Evolutionary conservation across 75 land plant species (phyloP).

Genomic region (Pinus albicaulis): DNA sequence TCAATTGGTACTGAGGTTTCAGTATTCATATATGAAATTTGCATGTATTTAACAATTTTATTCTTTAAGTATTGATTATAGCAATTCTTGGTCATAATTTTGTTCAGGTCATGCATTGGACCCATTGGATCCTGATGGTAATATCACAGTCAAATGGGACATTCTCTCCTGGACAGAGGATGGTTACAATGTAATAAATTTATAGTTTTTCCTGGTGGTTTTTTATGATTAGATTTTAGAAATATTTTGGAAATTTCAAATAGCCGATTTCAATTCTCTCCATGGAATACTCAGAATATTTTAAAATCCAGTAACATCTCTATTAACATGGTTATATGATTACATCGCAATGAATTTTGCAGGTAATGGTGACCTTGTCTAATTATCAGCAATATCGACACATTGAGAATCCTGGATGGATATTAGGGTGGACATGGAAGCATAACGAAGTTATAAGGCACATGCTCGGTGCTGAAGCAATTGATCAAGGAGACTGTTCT

Average conservation of each 20-base stretch:
- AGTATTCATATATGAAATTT: background rate
- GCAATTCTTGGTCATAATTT: background rate
- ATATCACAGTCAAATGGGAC: slow-evolving; percentile 21
- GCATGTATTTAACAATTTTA: background rate
- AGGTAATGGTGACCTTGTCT: slow-evolving; percentile 43
- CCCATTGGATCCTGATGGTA: slow-evolving; percentile 14
- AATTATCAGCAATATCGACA: slow-evolving; percentile 67
- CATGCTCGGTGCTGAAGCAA: slow-evolving; percentile 53
- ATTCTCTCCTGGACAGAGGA: slow-evolving; percentile 11
- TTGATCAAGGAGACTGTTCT: slow-evolving; percentile 57
- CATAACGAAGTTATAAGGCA: slow-evolving; percentile 52
- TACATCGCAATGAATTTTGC: background rate
- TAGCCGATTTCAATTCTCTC: too few relatives aligned
- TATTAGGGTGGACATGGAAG: slow-evolving; percentile 57
- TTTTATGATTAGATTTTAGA: background rate
- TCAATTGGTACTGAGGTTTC: background rate
- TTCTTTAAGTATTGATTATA: background rate
- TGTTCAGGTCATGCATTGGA: background rate
- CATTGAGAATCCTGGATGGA: slow-evolving; percentile 73
- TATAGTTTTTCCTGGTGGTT: slow-evolving; percentile 5
- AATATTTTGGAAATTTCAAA: too few relatives aligned
- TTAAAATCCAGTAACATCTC: too few relatives aligned
- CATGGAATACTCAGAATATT: too few relatives aligned
- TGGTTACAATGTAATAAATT: slow-evolving; percentile 9
- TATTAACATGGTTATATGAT: background rate